Evolutionary conservation across 352 stramenopile genomes (phyloP).

Genomic region (Globisporangium orthogonon): DNA sequence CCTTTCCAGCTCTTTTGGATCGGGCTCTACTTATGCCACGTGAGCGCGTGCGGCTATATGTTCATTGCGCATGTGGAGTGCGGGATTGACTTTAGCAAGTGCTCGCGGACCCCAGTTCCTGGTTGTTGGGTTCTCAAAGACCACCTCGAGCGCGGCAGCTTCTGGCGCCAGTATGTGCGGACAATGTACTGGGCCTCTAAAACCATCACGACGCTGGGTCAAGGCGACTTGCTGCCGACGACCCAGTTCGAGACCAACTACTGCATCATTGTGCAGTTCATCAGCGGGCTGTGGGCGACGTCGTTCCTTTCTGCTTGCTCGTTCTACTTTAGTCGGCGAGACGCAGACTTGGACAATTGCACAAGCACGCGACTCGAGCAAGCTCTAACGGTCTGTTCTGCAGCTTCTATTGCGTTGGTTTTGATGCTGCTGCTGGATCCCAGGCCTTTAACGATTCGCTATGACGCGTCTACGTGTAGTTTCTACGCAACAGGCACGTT

Average conservation of each 20-base stretch:
- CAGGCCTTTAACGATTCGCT: too few species aligned
- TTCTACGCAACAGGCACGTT: constrained; percentile 35
- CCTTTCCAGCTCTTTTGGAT: constrained; percentile 32
- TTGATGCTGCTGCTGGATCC: too few species aligned
- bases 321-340: constrained; percentile 68
- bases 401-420: too few species aligned
- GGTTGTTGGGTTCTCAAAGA: constrained; percentile 58
- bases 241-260: constrained; percentile 51
- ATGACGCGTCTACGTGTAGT: constrained; percentile 17
- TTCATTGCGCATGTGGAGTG: constrained; percentile 44
- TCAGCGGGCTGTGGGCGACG: constrained; percentile 59
- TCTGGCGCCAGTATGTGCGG: constrained; percentile 44
- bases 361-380: constrained; percentile 61
- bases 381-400: constrained; percentile 3
- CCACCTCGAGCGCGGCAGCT: constrained; percentile 35
- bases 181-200: constrained; percentile 70
- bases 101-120: constrained; percentile 17
- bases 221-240: constrained; percentile 58
- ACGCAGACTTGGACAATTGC: constrained; percentile 49
- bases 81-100: constrained; percentile 29
- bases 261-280: constrained; percentile 52
- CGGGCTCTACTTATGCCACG: constrained; percentile 54
- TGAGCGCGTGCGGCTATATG: constrained; percentile 53
- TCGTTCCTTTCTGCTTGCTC: constrained; percentile 62
- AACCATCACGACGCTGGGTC: constrained; percentile 59